Evolutionary conservation across 176 grass and related monocot genomes (phyloP).

Genomic region (Thalia dealbata): DNA sequence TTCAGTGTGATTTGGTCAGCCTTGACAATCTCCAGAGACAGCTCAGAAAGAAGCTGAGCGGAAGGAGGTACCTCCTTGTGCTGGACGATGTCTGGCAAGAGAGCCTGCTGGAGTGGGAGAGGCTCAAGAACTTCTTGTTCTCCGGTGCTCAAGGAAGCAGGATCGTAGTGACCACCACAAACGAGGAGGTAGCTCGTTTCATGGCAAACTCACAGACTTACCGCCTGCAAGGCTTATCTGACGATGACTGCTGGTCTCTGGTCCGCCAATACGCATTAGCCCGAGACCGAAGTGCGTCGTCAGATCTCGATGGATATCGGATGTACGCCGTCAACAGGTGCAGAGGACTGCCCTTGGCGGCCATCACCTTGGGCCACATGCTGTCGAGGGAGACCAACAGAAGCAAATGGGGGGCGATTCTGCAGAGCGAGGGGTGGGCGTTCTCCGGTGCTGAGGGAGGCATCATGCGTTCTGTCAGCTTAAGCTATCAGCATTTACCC

Average conservation of each 20-base stretch:
- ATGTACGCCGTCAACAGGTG: constrained; percentile 39
- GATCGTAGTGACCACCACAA: constrained; percentile 67
- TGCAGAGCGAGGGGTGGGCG: constrained; percentile 42
- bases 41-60: constrained; percentile 5
- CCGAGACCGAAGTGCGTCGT: constrained; percentile 28
- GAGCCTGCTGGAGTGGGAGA: constrained; percentile 40
- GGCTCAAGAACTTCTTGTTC: constrained; percentile 31
- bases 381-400: constrained; percentile 29
- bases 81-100: constrained; percentile 55
- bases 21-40: not conserved
- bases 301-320: constrained; percentile 17
- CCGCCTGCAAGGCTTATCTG: constrained; percentile 24
- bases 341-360: constrained; percentile 41
- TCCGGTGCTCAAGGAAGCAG: constrained; percentile 47
- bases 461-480: constrained; percentile 39
- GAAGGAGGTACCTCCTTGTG: constrained; percentile 49
- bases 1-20: not conserved
- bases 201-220: constrained; percentile 29
- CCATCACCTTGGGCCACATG: constrained; percentile 45
- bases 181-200: constrained; percentile 24
- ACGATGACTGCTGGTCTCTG: constrained; percentile 47
- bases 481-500: constrained; percentile 45
- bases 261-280: constrained; percentile 41
- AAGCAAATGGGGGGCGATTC: constrained; percentile 35
- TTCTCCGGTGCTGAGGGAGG: constrained; percentile 21